These are phyloP conservation scores for Singerocomus rubriflavus DNA, from an alignment of 1,284 basidiomycete species.

Conservation along the genomic window DNA sequence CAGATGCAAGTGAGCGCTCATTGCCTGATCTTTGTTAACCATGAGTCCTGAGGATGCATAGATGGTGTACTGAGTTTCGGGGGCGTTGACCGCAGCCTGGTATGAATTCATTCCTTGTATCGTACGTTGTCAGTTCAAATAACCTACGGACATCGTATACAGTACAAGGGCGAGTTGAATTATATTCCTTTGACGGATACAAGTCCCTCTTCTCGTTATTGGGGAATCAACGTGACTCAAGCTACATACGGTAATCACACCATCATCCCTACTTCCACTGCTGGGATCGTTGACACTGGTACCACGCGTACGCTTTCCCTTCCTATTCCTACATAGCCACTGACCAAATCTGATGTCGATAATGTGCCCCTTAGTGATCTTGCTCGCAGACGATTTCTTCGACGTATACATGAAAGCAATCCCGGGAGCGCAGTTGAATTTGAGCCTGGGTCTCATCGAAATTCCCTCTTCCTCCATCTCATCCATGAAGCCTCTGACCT, in stretches of 20 bases:
- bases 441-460: constrained; percentile 12
- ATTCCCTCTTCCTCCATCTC: constrained; percentile 15
- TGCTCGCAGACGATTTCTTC: constrained; percentile 22
- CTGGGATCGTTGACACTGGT: constrained; percentile 19
- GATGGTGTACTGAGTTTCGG: constrained; percentile 28
- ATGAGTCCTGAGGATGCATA: not conserved
- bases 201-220: constrained; percentile 13
- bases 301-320: constrained; percentile 16
- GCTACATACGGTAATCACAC: constrained; percentile 12
- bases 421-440: constrained; percentile 16
- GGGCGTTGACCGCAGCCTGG: constrained; percentile 18
- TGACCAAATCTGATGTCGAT: not conserved
- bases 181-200: constrained; percentile 24
- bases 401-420: constrained; percentile 17
- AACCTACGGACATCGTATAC: not conserved
- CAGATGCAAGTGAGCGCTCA: constrained; percentile 16
- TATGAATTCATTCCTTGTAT: constrained; percentile 6
- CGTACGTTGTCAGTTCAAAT: not conserved
- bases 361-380: constrained; percentile 8
- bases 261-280: constrained; percentile 16
- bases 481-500: constrained; percentile 20
- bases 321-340: too few species aligned
- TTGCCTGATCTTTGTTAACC: not conserved
- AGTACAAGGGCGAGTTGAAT: constrained; percentile 19
- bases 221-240: constrained; percentile 25